Evolutionary conservation across 768 basidiomycete species (phyloP).

Genomic region (Kwoniella sp.): DNA sequence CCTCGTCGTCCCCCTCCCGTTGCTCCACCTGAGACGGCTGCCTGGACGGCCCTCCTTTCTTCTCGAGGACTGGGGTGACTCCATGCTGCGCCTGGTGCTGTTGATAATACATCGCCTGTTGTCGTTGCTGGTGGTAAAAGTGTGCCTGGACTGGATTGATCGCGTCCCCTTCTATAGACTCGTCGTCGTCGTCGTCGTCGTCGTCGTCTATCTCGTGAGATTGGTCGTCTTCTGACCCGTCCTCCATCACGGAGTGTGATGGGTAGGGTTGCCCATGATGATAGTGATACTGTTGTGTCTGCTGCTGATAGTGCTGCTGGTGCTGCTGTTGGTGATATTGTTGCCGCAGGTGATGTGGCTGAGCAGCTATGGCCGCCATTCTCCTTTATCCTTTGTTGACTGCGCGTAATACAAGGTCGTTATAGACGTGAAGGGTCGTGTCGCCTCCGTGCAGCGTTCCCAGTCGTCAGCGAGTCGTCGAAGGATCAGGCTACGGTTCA

Average conservation of each 20-base stretch:
- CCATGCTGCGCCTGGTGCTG: constrained; percentile 32
- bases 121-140: constrained; percentile 35
- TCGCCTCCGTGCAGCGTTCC: no score
- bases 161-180: constrained; percentile 61
- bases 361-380: constrained; percentile 17
- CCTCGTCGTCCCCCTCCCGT: constrained; percentile 15
- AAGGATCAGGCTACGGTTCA: no score
- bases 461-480: no score
- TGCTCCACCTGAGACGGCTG: neutral
- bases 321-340: constrained; percentile 5
- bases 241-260: constrained; percentile 72
- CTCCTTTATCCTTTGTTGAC: neutral
- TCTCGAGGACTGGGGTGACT: neutral
- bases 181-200: constrained; percentile 51
- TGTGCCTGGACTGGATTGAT: constrained; percentile 50
- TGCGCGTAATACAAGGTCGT: no score
- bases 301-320: neutral
- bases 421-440: no score
- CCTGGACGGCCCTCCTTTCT: constrained; percentile 1
- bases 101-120: constrained; percentile 37
- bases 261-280: constrained; percentile 8
- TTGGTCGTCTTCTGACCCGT: constrained; percentile 64
- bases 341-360: constrained; percentile 1
- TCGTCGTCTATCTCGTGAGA: constrained; percentile 54
- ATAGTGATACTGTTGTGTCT: neutral